Base-by-base conservation (phyloP, 805 yeast species). In the Peterozyma xylosa region DNA sequence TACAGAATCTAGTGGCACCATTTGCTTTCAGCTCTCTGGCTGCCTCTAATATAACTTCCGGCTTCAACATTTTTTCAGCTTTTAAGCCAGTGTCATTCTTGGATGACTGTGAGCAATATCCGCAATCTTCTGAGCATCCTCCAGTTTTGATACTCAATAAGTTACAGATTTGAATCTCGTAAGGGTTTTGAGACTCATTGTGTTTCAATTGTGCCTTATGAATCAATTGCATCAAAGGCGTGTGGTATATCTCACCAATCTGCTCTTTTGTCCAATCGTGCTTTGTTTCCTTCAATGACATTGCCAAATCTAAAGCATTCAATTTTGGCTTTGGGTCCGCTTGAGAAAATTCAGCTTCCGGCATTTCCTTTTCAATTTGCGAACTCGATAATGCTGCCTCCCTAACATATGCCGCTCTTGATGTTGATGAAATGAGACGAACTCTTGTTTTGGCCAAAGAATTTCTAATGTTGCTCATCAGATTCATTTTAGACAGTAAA, bases 61-160 rank as follows among this genome's bases (percentile, higher is more conserved):
- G 55, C 21, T 68, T 62, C 11, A 83, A 70, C 64, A 83, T 60
- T 54, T 77, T 79, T 46, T 78, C 82, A 2, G 91, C 87, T 52
- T 79, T 69, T n/a, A 81, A 65, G 3, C 86, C 90, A 5, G 93
- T 84, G 42, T 74, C 69, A 58, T 85, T 74, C 30, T 85, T 65
- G 5, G 78, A 66, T 1, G 90, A 82, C 54, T 85, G 93, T 1
- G 93, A 79, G 63, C 93, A 85, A 60, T 85, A 85, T 53, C 78
- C 80, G 58, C 93, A 85, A 57, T 85, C 90, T 53, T 85, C 93
- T 2, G 87, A 69, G 56, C 93, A 84, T 1, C 93, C 91, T 42
- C 93, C 93, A 2, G 84, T 73, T 55, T 85, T 85, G 57, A 85
- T 83, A 47, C 78, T 79, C 65, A 84, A 69, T 51, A 85, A 67